These are phyloP conservation scores for Berkeleyomyces basicola DNA, from an alignment of 2,329 filamentous ascomycete species.

Conservation along the genomic window DNA sequence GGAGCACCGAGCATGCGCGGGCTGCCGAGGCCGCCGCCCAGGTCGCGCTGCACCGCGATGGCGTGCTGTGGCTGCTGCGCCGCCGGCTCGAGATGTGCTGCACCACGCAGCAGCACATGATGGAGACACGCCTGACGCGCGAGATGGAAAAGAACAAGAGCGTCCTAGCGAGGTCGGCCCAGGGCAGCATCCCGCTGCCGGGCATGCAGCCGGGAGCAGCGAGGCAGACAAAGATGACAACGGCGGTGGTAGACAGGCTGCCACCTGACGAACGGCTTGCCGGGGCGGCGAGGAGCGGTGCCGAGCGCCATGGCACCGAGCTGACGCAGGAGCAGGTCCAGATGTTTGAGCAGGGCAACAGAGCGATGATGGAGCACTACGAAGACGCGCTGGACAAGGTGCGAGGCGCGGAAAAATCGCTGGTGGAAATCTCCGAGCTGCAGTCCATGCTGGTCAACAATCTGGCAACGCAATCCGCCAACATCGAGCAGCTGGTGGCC, in stretches of 20 bases:
- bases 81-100: constrained; percentile 60
- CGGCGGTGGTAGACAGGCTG: background rate
- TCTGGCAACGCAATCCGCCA: constrained; percentile 67
- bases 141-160: constrained; percentile 84
- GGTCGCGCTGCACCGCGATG: constrained; percentile 57
- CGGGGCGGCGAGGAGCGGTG: constrained; percentile 16
- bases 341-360: constrained; percentile 84
- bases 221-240: background rate
- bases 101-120: constrained; percentile 72
- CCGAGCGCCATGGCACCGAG: constrained; percentile 25
- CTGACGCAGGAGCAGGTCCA: constrained; percentile 76
- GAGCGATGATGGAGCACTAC: constrained; percentile 83
- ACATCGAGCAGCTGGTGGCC: constrained; percentile 74
- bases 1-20: constrained; percentile 46
- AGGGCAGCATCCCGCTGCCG: constrained; percentile 13
- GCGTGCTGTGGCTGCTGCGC: constrained; percentile 68
- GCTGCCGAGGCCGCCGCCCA: constrained; percentile 57
- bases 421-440: constrained; percentile 82
- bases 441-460: constrained; percentile 81
- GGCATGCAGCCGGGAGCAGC: constrained; percentile 14
- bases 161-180: constrained; percentile 51
- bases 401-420: constrained; percentile 71
- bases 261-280: constrained; percentile 14
- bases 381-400: constrained; percentile 91
- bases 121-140: constrained; percentile 70